Conservation (phyloP, 2,329 filamentous ascomycete species). For the Esteya vermicola region DNA sequence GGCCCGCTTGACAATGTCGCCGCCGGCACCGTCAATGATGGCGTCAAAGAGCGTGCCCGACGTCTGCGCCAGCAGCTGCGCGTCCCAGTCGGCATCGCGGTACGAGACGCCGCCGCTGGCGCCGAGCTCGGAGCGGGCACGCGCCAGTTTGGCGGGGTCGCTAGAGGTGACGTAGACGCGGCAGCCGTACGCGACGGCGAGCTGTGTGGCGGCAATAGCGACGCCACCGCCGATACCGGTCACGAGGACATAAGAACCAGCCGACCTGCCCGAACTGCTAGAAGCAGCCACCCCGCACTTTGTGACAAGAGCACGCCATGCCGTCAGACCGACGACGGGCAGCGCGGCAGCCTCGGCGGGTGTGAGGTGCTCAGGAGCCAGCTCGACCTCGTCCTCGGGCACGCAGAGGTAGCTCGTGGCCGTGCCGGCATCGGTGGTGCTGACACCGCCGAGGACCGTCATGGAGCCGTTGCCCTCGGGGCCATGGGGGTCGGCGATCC, state of each 20-base stretch:
- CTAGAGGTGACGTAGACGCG: conserved; percentile 74
- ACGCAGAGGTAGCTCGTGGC: conserved; percentile 61
- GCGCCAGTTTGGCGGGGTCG: conserved; percentile 58
- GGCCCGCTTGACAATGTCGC: conserved; percentile 61
- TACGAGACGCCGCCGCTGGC: conserved; percentile 75
- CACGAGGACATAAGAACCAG: conserved; percentile 62
- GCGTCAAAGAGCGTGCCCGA: conserved; percentile 58
- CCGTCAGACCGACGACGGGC: conserved; percentile 75
- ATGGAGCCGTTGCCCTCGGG: conserved; percentile 52
- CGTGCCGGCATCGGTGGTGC: conserved; percentile 51
- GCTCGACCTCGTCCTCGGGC: conserved; percentile 58
- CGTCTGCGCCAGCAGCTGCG: conserved; percentile 49
- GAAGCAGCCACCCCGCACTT: conserved; percentile 51
- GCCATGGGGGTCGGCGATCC: conserved; percentile 55
- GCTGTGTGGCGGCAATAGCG: conserved; percentile 67
- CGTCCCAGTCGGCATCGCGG: conserved; percentile 67
- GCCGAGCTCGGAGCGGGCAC: conserved; percentile 52
- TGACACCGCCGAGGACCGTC: conserved; percentile 56
- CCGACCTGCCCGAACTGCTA: conserved; percentile 9
- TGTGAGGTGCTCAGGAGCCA: conserved; percentile 57
- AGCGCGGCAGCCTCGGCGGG: conserved; percentile 68
- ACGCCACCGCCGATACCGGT: conserved; percentile 92
- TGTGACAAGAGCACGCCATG: conserved; percentile 69
- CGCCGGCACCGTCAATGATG: conserved; percentile 83
- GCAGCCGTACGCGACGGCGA: conserved; percentile 59